These are phyloP conservation scores for Rhodocollybia butyracea DNA, from an alignment of 768 basidiomycete genomes.

Conservation along the genomic window DNA sequence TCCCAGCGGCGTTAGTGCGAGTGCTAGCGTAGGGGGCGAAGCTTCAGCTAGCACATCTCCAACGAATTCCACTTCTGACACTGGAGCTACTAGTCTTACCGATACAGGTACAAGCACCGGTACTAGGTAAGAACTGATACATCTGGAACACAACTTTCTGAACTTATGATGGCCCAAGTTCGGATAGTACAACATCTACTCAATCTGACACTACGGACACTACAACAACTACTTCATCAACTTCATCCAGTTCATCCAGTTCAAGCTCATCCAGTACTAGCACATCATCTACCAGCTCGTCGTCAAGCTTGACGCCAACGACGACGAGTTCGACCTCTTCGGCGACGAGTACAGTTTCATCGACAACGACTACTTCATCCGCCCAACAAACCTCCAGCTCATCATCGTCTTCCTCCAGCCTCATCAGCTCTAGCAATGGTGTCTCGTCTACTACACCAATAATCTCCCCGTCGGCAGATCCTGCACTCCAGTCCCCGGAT, in stretches of 20 bases:
- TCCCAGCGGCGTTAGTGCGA: too few species aligned
- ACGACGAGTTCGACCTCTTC: neutral
- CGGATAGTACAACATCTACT: too few species aligned
- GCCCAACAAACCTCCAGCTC: neutral
- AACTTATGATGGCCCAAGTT: too few species aligned
- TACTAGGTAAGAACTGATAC: too few species aligned
- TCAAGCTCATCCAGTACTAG: neutral
- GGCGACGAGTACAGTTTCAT: neutral
- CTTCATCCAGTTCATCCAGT: slow-evolving; percentile 12
- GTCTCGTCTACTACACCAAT: neutral
- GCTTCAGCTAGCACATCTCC: too few species aligned
- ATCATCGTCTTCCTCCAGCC: too few species aligned
- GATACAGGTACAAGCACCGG: too few species aligned
- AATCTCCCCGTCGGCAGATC: slow-evolving; percentile 26
- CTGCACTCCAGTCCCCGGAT: slow-evolving; percentile 19
- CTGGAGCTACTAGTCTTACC: too few species aligned
- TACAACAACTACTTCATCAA: slow-evolving; percentile 11
- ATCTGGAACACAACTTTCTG: too few species aligned
- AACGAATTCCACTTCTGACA: too few species aligned
- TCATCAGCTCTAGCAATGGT: slow-evolving; percentile 15
- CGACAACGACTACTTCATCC: neutral
- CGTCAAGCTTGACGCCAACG: neutral
- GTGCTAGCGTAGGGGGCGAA: too few species aligned
- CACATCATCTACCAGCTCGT: neutral
- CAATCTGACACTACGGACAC: too few species aligned